Evolutionary conservation across 805 yeast genomes (phyloP).

Genomic region (Candida ulmi): DNA sequence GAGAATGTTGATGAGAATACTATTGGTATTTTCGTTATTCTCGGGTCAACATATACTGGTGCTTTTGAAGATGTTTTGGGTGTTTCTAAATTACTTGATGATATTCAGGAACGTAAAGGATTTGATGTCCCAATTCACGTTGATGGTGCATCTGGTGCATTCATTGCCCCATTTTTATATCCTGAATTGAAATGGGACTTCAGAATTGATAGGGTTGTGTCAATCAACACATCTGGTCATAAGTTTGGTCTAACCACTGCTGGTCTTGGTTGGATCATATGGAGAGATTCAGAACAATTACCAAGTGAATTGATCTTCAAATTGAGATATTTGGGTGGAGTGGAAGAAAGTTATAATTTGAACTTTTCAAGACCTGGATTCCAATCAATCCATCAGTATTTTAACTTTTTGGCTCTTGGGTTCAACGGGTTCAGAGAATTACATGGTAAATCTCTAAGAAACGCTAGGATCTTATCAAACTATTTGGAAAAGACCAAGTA

Average conservation of each 20-base stretch:
- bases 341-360: constrained; percentile 79
- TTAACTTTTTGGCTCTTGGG: constrained; percentile 69
- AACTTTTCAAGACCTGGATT: constrained; percentile 92
- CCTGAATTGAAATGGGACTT: constrained; percentile 86
- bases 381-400: constrained; percentile 87
- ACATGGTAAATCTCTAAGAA: constrained; percentile 58
- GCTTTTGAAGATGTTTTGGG: constrained; percentile 74
- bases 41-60: constrained; percentile 93
- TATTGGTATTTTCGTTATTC: constrained; percentile 80
- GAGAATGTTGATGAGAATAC: constrained; percentile 83
- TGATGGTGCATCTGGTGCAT: constrained; percentile 91
- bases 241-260: constrained; percentile 88
- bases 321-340: constrained; percentile 80
- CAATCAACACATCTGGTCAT: constrained; percentile 89
- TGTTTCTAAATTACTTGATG: constrained; percentile 61
- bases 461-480: constrained; percentile 61
- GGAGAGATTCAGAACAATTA: constrained; percentile 59
- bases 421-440: constrained; percentile 60
- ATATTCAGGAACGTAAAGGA: constrained; percentile 63
- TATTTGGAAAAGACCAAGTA: constrained; percentile 60
- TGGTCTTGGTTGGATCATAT: constrained; percentile 89
- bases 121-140: constrained; percentile 76
- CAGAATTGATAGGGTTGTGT: constrained; percentile 64
- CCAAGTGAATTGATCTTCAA: constrained; percentile 74
- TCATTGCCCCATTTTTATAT: constrained; percentile 78